phyloP scores from a whole-genome alignment of 805 yeast genomes.

The Lachancea dasiensis region DNA sequence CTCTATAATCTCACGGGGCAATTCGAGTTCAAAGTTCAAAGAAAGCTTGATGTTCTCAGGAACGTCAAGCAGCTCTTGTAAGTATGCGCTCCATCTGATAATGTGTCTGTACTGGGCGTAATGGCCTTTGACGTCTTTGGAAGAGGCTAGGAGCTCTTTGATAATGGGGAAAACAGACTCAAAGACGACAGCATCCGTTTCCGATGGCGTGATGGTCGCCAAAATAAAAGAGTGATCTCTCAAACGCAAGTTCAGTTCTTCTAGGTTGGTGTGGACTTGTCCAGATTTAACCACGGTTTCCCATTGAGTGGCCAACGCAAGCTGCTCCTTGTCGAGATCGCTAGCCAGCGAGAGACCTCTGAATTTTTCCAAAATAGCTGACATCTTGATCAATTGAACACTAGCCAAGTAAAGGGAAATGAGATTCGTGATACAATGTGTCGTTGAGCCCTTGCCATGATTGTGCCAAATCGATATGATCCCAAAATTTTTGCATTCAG shows the following conservation, averaged over 20 bases:
- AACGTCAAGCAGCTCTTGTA: conserved; percentile 61
- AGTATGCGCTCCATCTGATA: conserved; percentile 85
- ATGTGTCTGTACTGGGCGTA: conserved; percentile 71
- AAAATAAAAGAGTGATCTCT: conserved; percentile 65
- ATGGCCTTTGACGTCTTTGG: conserved; percentile 39
- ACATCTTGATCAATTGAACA: too few species aligned
- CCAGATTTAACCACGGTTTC: conserved; percentile 52
- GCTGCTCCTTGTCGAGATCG: conserved; percentile 42
- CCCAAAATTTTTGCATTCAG: too few species aligned
- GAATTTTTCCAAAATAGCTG: conserved; percentile 28
- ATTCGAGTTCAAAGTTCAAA: conserved; percentile 53
- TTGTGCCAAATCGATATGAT: too few species aligned
- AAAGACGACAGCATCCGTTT: conserved; percentile 67
- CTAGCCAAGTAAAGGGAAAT: too few species aligned
- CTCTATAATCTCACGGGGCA: conserved; percentile 70
- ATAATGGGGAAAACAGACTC: conserved; percentile 59
- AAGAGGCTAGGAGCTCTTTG: conserved; percentile 46
- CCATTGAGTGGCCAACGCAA: conserved; percentile 77
- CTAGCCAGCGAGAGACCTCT: conserved; percentile 25
- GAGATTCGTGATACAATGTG: too few species aligned
- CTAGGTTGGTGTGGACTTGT: conserved; percentile 48
- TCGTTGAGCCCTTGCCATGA: too few species aligned
- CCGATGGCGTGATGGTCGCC: conserved; percentile 54
- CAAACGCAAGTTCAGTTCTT: conserved; percentile 63
- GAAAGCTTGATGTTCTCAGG: conserved; percentile 51